A percentile compares a stretch with the other conserved stretches of the same genome.
phyloP scores from a whole-genome alignment of 225 moss, liverwort and hornwort species.

The Lunularia cruciata region DNA sequence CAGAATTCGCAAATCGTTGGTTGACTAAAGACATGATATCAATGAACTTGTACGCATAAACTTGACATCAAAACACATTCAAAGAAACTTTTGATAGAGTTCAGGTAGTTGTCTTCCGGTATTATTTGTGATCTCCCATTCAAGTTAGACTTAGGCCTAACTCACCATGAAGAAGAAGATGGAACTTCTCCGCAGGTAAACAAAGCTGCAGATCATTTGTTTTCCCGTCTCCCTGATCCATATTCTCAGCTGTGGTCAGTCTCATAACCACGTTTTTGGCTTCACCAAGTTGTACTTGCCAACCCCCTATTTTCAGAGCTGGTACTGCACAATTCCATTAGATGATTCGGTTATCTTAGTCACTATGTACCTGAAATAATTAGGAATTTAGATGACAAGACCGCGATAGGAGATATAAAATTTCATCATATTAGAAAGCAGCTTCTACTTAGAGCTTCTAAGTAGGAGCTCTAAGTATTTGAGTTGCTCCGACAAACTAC shows the following conservation, averaged over 20 bases:
- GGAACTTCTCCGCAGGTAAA: conserved; percentile 77
- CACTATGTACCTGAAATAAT: no score
- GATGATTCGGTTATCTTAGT: no score
- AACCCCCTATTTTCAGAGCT: conserved; percentile 62
- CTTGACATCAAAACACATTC: no score
- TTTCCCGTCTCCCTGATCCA: conserved; percentile 20
- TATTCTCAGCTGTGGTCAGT: conserved; percentile 38
- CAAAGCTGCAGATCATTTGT: conserved; percentile 57
- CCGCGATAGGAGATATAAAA: background rate
- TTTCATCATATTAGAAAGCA: background rate
- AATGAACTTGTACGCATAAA: no score
- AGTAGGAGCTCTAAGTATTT: background rate
- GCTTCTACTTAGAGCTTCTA: background rate
- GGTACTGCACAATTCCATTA: conserved; percentile 51
- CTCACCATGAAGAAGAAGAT: conserved; percentile 73
- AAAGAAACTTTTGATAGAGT: background rate
- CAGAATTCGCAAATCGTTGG: background rate
- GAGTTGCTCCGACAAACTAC: background rate
- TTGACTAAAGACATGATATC: background rate
- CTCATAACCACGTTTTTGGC: conserved; percentile 73
- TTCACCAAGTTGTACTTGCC: conserved; percentile 73
- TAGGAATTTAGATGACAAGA: background rate
- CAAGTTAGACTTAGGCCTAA: background rate
- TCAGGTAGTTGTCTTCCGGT: background rate
- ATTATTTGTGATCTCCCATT: background rate